A percentile compares a stretch with the other conserved stretches of the same genome.
These are phyloP conservation scores for Cryphonectria carpinicola DNA, from an alignment of 2,329 filamentous ascomycete genomes.

Conservation along the genomic window DNA sequence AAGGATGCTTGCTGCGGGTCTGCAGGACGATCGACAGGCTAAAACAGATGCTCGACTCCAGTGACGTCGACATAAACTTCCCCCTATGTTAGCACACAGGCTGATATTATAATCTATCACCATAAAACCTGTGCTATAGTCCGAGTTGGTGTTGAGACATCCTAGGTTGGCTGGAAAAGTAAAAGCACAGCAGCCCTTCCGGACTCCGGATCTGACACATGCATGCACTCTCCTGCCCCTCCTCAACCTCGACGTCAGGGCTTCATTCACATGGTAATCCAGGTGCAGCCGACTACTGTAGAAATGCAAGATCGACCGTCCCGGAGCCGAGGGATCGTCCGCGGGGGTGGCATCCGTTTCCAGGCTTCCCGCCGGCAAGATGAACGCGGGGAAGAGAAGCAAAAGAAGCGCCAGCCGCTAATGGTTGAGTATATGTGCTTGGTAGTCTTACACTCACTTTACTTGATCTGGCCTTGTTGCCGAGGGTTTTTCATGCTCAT, in stretches of 20 bases:
- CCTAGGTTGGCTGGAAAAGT: background rate
- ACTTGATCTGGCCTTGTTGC: background rate
- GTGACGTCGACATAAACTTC: background rate
- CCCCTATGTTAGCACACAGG: background rate
- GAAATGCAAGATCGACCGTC: background rate
- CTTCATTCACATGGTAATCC: background rate
- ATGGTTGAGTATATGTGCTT: background rate
- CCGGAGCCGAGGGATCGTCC: background rate
- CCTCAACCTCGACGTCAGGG: background rate
- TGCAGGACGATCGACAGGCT: background rate
- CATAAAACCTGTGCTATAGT: background rate
- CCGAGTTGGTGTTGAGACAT: background rate
- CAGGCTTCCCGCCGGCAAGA: slow-evolving; percentile 1
- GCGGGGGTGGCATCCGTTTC: background rate
- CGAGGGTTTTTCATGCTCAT: background rate
- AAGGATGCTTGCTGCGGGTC: slow-evolving; percentile 1
- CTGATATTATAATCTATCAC: background rate
- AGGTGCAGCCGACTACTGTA: background rate
- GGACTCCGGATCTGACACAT: background rate
- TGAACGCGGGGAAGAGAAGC: background rate
- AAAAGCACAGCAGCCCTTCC: background rate
- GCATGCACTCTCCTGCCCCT: background rate
- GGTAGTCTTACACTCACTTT: background rate
- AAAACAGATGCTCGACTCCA: background rate
- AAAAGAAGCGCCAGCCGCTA: background rate